These are phyloP conservation scores for Tuber borchii DNA, from an alignment of 495 filamentous ascomycete genomes.

Conservation along the genomic window DNA sequence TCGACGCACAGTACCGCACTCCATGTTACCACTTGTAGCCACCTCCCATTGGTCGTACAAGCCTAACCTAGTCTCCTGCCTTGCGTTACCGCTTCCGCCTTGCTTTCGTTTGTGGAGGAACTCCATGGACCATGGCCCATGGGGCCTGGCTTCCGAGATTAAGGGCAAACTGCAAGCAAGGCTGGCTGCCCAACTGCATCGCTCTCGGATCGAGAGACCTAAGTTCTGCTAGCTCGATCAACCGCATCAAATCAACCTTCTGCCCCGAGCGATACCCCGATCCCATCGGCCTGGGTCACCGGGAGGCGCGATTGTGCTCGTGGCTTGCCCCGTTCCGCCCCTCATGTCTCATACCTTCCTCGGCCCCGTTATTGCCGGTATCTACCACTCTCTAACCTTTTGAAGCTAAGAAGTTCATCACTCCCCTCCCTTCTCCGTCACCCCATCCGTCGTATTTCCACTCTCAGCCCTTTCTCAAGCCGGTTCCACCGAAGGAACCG, in stretches of 20 bases:
- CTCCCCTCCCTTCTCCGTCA: background rate
- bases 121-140: no score
- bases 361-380: background rate
- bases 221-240: background rate
- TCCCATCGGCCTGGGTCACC: background rate
- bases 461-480: background rate
- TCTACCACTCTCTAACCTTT: background rate
- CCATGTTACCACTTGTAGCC: background rate
- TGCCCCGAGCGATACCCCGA: background rate
- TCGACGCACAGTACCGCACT: background rate
- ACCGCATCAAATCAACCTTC: background rate
- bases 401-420: background rate
- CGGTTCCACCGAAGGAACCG: background rate
- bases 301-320: no score
- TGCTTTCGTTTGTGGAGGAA: background rate
- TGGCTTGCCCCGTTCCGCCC: background rate
- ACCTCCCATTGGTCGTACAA: background rate
- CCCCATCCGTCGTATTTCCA: background rate
- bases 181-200: background rate
- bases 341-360: background rate
- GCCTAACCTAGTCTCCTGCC: background rate
- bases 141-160: background rate
- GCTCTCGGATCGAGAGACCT: background rate
- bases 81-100: background rate
- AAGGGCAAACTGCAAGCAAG: background rate